Evolutionary conservation across 2,329 filamentous ascomycete genomes (phyloP).

Genomic region (Lojkania enalia): DNA sequence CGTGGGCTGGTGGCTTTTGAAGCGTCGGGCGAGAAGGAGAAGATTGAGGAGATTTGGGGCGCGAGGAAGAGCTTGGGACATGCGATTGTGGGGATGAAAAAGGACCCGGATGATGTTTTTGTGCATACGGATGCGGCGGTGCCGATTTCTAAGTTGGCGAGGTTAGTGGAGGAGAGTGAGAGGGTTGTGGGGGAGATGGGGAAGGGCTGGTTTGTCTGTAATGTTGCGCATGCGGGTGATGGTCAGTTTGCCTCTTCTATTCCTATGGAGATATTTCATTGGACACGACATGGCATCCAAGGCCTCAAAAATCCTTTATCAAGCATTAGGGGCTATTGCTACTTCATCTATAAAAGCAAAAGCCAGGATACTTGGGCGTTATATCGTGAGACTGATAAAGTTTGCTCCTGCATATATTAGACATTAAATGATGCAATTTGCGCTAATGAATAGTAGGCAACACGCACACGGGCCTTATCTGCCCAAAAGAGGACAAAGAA

Average conservation of each 20-base stretch:
- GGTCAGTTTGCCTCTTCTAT: slow-evolving; percentile 42
- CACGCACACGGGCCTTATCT: slow-evolving; percentile 41
- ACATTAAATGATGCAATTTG: too few species aligned
- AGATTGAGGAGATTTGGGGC: slow-evolving; percentile 70
- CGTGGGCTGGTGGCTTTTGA: slow-evolving; percentile 66
- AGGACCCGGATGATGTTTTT: slow-evolving; percentile 60
- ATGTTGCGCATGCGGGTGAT: slow-evolving; percentile 74
- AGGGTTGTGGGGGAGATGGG: slow-evolving; percentile 62
- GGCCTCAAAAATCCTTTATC: too few species aligned
- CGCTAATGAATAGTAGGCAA: slow-evolving; percentile 23
- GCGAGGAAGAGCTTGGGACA: slow-evolving; percentile 74
- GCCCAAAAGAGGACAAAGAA: slow-evolving; percentile 25
- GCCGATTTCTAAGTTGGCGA: slow-evolving; percentile 69
- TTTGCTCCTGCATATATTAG: too few species aligned
- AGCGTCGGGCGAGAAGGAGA: slow-evolving; percentile 62
- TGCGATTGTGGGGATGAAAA: slow-evolving; percentile 67
- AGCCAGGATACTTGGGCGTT: too few species aligned
- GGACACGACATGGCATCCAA: too few species aligned
- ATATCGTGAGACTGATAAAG: too few species aligned
- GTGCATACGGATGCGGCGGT: slow-evolving; percentile 81
- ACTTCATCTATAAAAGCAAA: too few species aligned
- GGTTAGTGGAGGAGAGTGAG: slow-evolving; percentile 75
- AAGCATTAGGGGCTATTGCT: too few species aligned
- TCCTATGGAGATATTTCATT: too few species aligned
- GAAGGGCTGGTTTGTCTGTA: slow-evolving; percentile 43